Percentiles rank a stretch among this genome's conserved stretches.
phyloP scores from a whole-genome alignment of 805 yeast genomes.

The Tetrapisispora pingtungensis region DNA sequence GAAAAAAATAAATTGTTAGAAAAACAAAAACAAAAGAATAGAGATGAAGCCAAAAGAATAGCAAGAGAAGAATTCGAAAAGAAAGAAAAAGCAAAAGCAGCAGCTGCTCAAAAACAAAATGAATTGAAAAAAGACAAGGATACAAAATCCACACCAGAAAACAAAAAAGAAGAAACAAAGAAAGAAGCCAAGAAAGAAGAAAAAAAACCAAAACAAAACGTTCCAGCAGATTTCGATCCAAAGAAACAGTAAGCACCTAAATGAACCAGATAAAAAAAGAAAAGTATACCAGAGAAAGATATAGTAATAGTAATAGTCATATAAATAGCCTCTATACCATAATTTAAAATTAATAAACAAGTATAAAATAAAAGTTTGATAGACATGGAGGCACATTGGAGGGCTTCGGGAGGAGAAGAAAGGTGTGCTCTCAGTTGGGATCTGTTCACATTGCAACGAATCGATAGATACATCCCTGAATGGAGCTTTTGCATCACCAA shows the following conservation, averaged over 20 bases:
- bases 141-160: conserved; percentile 7
- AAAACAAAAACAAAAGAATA: conserved; percentile 12
- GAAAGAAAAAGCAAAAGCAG: conserved; percentile 15
- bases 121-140: conserved; percentile 10
- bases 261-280: too few relatives aligned
- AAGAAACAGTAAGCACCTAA: conserved; percentile 10
- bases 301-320: too few relatives aligned
- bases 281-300: too few relatives aligned
- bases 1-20: conserved; percentile 3
- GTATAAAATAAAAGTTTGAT: too few relatives aligned
- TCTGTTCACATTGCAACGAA: too few relatives aligned
- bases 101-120: conserved; percentile 7
- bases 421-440: too few relatives aligned
- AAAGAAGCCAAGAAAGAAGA: background rate
- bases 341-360: too few relatives aligned
- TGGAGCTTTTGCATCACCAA: too few relatives aligned
- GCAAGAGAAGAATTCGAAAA: conserved; percentile 5
- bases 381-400: too few relatives aligned
- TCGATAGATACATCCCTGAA: too few relatives aligned
- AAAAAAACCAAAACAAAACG: conserved; percentile 5
- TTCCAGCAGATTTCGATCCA: conserved; percentile 23
- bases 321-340: background rate
- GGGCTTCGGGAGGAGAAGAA: too few relatives aligned
- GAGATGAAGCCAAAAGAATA: conserved; percentile 10
- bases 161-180: conserved; percentile 4